Evolutionary conservation across 2,329 filamentous ascomycete genomes (phyloP).

Genomic region (Cercospora sp.): DNA sequence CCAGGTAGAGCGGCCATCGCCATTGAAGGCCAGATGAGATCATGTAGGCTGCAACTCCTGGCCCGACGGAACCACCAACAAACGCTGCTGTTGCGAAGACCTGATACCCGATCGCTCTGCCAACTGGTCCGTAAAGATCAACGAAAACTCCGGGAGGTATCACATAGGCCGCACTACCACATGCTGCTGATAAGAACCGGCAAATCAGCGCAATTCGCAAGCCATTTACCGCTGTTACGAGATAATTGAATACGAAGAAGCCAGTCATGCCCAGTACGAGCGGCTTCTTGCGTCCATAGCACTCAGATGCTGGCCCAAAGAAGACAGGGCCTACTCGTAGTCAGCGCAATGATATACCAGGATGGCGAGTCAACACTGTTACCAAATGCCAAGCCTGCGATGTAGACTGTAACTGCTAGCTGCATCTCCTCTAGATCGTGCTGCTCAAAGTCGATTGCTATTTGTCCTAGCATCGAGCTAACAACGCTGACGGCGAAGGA

Average conservation of each 20-base stretch:
- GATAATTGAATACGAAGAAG: slow-evolving; percentile 57
- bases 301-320: slow-evolving; percentile 61
- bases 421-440: not conserved
- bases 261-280: slow-evolving; percentile 52
- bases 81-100: slow-evolving; percentile 23
- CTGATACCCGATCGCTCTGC: slow-evolving; percentile 20
- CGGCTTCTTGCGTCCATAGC: slow-evolving; percentile 53
- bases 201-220: slow-evolving; percentile 55
- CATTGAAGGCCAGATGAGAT: slow-evolving; percentile 22
- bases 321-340: slow-evolving; percentile 48
- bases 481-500: slow-evolving; percentile 23
- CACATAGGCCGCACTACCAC: slow-evolving; percentile 52
- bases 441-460: not conserved
- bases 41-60: slow-evolving; percentile 20
- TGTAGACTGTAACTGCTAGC: slow-evolving; percentile 16
- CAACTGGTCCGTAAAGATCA: slow-evolving; percentile 21
- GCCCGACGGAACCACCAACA: slow-evolving; percentile 21
- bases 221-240: slow-evolving; percentile 55
- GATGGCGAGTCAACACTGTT: not conserved
- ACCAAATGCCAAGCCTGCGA: slow-evolving; percentile 24
- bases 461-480: slow-evolving; percentile 10
- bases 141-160: slow-evolving; percentile 51
- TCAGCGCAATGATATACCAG: not conserved
- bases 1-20: slow-evolving; percentile 26
- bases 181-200: slow-evolving; percentile 56